These are phyloP conservation scores for Telfairia occidentalis DNA, from an alignment of 331 rosid species.

Conservation along the genomic window DNA sequence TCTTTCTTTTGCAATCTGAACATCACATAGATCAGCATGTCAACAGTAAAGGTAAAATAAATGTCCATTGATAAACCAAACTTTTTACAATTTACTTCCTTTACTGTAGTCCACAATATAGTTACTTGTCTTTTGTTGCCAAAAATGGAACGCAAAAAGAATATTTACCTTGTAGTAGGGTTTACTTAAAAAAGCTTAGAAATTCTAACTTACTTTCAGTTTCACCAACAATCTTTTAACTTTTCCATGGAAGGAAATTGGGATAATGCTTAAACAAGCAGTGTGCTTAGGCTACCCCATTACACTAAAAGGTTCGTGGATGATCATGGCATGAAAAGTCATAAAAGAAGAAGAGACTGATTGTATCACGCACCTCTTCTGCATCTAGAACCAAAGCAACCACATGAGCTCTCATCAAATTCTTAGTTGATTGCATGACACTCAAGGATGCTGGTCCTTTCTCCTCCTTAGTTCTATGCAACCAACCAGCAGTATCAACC, in stretches of 20 bases:
- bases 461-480: slow-evolving; percentile 72
- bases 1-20: slow-evolving; percentile 57
- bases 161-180: background rate
- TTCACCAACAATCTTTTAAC: background rate
- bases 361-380: slow-evolving; percentile 48
- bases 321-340: slow-evolving; percentile 8
- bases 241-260: background rate
- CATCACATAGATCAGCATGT: slow-evolving; percentile 4
- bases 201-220: background rate
- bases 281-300: background rate
- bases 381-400: slow-evolving; percentile 92
- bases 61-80: background rate
- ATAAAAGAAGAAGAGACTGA: background rate
- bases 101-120: background rate
- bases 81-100: background rate
- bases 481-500: slow-evolving; percentile 99
- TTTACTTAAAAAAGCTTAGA: background rate
- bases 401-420: slow-evolving; percentile 84
- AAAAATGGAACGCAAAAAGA: background rate
- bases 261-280: background rate
- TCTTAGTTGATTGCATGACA: slow-evolving; percentile 84
- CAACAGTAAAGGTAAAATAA: background rate
- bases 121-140: background rate
- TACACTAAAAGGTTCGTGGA: background rate
- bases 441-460: slow-evolving; percentile 92